These are phyloP conservation scores for Dioscorea zingiberensis DNA, from an alignment of 106 monocot genomes.

Conservation along the genomic window DNA sequence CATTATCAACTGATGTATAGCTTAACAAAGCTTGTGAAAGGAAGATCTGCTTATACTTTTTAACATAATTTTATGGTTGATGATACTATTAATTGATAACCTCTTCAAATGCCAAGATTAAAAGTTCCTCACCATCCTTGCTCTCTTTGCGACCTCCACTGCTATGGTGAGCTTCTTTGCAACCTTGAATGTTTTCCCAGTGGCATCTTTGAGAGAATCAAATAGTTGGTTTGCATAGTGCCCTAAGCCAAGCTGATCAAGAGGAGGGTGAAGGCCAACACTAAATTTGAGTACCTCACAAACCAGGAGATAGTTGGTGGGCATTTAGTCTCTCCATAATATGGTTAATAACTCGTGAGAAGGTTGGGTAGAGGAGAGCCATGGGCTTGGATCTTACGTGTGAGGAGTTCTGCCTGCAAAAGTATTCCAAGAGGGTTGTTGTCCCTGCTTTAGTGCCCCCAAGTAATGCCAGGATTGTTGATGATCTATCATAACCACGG, in stretches of 20 bases:
- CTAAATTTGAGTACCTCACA: conserved; percentile 6
- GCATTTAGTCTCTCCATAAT: conserved; percentile 9
- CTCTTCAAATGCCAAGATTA: no score
- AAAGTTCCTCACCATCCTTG: no score
- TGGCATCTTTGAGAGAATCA: neutral
- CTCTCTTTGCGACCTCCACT: neutral
- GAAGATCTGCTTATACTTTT: no score
- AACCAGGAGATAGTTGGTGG: conserved; percentile 8
- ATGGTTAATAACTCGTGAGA: neutral
- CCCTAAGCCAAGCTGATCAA: neutral
- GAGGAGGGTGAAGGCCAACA: neutral
- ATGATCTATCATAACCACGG: neutral
- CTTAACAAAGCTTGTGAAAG: no score
- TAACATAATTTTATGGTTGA: no score
- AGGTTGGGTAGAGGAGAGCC: neutral
- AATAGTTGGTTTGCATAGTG: conserved; percentile 1
- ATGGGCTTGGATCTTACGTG: conserved; percentile 2
- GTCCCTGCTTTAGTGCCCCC: conserved; percentile 4
- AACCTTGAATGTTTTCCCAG: conserved; percentile 1
- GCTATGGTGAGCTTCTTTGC: conserved; percentile 7
- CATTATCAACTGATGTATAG: no score
- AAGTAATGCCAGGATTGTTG: conserved; percentile 1
- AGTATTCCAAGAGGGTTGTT: no score
- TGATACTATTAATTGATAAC: no score
- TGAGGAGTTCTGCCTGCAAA: conserved; percentile 3